Base-by-base conservation (phyloP, 306 rosid species). In the Cyamopsis tetragonoloba region DNA sequence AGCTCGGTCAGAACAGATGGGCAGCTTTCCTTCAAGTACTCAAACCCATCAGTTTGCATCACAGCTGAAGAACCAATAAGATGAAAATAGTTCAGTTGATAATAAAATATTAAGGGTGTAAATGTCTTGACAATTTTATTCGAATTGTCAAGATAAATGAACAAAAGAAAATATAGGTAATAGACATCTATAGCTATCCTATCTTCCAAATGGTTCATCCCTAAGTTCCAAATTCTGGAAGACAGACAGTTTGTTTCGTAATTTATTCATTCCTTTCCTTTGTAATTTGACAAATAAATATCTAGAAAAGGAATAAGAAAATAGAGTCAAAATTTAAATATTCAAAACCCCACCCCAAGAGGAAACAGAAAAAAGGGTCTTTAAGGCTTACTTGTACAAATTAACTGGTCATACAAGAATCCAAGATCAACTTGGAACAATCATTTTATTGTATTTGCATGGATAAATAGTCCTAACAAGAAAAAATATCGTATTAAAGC, bases 41-140 rank as follows among this genome's bases (percentile, higher is more conserved):
- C 89, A 63, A 86, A 91, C 34, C 97, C 97, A 70, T 88, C 97
- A 7, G 97, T 88, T 68, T 86, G 87, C 96, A 91, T 91, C 74
- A 91, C 96, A 77, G 89, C 97, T 91, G 81, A 66, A 38, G 43
- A 59, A 68, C 20, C 50, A 54, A 56, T 48, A 54, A 13, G 7
- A 24, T 30, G 3, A 67, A 70, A 27, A 35, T n/a, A 39, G 49
- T 12, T 60, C 32, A 53, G 64, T 61, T n/a, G 58, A 68, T n/a
- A 50, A 42, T 46, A 18, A 26, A 7, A 17, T 8, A 60, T 59
- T 39, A 55, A 60, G 32, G 61, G 7, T 23, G 31, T 22, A 66
- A 19, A 5, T 5, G 66, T 0, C 0, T 2, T 15, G 38, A 19
- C 47, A 64, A 23, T 26, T 49, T 61, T 18, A 4, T 24, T 44